Conservation (phyloP, 805 yeast species). For the Alloascoidea africana region DNA sequence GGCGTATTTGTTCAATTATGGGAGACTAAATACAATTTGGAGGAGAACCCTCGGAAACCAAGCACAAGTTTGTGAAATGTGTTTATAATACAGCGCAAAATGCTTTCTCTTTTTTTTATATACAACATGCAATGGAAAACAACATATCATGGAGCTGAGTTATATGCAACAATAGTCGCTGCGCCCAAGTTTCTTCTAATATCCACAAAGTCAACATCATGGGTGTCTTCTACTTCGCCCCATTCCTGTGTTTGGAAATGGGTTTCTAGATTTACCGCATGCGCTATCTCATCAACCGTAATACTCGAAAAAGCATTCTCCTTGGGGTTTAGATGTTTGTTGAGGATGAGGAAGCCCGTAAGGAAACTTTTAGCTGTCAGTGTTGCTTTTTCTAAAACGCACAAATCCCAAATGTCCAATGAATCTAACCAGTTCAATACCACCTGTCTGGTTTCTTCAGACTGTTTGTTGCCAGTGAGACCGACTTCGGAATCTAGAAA, state of each 20-base stretch:
- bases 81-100: no score
- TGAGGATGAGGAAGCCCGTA: slow-evolving; percentile 56
- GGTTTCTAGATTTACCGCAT: slow-evolving; percentile 68
- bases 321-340: slow-evolving; percentile 21
- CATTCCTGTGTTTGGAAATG: slow-evolving; percentile 76
- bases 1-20: no score
- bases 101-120: no score
- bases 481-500: slow-evolving; percentile 74
- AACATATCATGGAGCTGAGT: no score
- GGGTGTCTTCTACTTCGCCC: slow-evolving; percentile 99
- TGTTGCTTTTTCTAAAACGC: slow-evolving; percentile 84
- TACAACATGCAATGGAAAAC: no score
- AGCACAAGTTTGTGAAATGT: no score
- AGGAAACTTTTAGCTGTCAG: slow-evolving; percentile 75
- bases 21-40: no score
- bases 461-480: slow-evolving; percentile 66
- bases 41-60: no score
- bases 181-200: slow-evolving; percentile 69
- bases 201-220: slow-evolving; percentile 92
- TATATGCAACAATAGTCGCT: slow-evolving; percentile 45
- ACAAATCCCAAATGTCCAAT: slow-evolving; percentile 62
- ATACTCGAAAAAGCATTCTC: slow-evolving; percentile 9
- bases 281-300: slow-evolving; percentile 55
- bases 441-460: slow-evolving; percentile 37
- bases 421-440: slow-evolving; percentile 50